A percentile compares a stretch with the other conserved stretches of the same genome.
Evolutionary conservation across 306 rosid genomes (phyloP).

Genomic region (Prunus mume): DNA sequence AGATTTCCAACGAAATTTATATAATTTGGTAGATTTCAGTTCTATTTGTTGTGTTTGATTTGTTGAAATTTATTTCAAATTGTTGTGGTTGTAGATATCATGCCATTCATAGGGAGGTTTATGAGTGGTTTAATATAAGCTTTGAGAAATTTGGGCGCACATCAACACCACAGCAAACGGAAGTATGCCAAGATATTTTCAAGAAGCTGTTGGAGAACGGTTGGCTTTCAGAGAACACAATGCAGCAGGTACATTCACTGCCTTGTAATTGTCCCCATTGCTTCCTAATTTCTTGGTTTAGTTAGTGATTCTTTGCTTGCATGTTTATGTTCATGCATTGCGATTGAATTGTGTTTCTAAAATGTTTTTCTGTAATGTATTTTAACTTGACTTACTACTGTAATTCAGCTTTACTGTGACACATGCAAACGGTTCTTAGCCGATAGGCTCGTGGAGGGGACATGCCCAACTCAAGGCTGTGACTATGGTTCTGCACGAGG

Average conservation of each 20-base stretch:
- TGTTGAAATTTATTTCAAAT: background rate
- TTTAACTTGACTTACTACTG: conserved; percentile 21
- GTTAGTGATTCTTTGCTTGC: background rate
- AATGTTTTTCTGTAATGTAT: background rate
- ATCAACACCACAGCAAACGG: conserved; percentile 79
- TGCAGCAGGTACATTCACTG: conserved; percentile 66
- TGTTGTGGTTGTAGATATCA: conserved; percentile 50
- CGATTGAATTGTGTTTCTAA: background rate
- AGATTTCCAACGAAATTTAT: background rate
- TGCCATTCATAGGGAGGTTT: conserved; percentile 81
- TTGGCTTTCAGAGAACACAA: conserved; percentile 81
- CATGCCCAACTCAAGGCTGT: conserved; percentile 73
- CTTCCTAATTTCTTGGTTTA: background rate
- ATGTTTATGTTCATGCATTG: background rate
- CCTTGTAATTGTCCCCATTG: background rate
- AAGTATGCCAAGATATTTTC: conserved; percentile 85
- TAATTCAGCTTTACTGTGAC: conserved; percentile 82
- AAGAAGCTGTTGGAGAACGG: conserved; percentile 56
- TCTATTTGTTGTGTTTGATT: background rate
- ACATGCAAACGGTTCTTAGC: conserved; percentile 81
- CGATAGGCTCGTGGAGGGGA: conserved; percentile 91
- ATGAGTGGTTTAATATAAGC: conserved; percentile 80
- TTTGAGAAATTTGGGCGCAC: conserved; percentile 96
- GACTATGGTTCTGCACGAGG: conserved; percentile 92
- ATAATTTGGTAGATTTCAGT: background rate